Base-by-base conservation (phyloP, 1,139 yeast species). In the Debaryomyces psychrophilus region DNA sequence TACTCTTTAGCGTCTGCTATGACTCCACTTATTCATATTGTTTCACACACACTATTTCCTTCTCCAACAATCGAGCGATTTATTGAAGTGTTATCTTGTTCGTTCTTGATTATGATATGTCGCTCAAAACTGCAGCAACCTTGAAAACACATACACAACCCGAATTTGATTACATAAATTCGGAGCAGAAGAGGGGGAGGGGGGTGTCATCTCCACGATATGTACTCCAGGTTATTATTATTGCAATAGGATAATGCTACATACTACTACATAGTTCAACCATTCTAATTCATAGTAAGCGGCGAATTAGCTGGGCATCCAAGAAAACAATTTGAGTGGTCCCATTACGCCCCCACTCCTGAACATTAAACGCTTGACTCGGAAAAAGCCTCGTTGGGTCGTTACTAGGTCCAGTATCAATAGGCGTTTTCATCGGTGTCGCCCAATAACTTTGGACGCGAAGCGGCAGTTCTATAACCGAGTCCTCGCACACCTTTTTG, bases 131-230 rank as follows among this genome's bases (percentile, higher is more conserved):
- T 15, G 25, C 23, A 33, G 7, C 11, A 18, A 9, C n/a, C 12
- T 4, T 18, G 25, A 33, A 4, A 18, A 14, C 36, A 17, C 18
- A 12, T 12, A 17, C 12, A 17, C 22, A 31, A 28, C 17, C 7
- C 23, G n/a, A n/a, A n/a, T n/a, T n/a, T 9, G 35, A 31, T 31
- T 31, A 18, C 14, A 11, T 31, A 18, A 18, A 6, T 18, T n/a
- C 5, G 20, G 8, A n/a, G 6, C n/a, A n/a, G 15, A 7, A 8
- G 12, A 33, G 15, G 36, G 36, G 36, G 36, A 11, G 15, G 36
- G 36, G 36, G 36, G 11, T 18, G 36, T 11, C 33, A 18, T 15
- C 36, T 20, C 36, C 36, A 33, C 36, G 23, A 33, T 33, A 23
- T 33, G 36, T 33, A 33, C 36, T 33, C 36, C 36, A 20, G 36